Conservation (phyloP, 257 asterid species). For the Eustoma russellianum region DNA sequence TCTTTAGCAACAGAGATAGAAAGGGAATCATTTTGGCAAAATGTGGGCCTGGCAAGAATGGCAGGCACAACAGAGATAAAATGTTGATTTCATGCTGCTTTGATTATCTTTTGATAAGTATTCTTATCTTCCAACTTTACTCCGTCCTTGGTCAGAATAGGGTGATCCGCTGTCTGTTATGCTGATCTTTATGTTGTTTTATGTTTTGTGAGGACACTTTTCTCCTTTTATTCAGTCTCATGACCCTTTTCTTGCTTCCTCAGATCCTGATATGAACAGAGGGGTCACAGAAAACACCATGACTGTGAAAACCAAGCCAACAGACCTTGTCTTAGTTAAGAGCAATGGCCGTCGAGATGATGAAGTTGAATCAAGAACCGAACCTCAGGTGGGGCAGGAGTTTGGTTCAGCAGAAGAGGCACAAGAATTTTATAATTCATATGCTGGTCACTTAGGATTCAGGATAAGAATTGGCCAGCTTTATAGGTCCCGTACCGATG, state of each 20-base stretch:
- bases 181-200: not conserved
- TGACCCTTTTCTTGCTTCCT: conserved; percentile 1
- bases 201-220: not conserved
- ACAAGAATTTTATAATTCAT: conserved; percentile 63
- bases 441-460: conserved; percentile 71
- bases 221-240: not conserved
- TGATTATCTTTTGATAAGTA: no score
- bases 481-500: conserved; percentile 78
- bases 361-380: conserved; percentile 53
- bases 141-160: not conserved
- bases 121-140: no score
- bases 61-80: no score
- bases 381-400: conserved; percentile 72
- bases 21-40: no score
- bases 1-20: no score
- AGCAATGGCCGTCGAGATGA: conserved; percentile 41
- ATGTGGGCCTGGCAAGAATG: no score
- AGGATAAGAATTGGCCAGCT: conserved; percentile 90
- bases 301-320: conserved; percentile 62
- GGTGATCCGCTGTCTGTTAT: not conserved
- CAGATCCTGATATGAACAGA: conserved; percentile 67
- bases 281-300: conserved; percentile 44
- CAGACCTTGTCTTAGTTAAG: conserved; percentile 29
- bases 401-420: conserved; percentile 85
- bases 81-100: no score